These are phyloP conservation scores for Brassica balearica DNA, from an alignment of 441 rosid genomes.

Conservation along the genomic window DNA sequence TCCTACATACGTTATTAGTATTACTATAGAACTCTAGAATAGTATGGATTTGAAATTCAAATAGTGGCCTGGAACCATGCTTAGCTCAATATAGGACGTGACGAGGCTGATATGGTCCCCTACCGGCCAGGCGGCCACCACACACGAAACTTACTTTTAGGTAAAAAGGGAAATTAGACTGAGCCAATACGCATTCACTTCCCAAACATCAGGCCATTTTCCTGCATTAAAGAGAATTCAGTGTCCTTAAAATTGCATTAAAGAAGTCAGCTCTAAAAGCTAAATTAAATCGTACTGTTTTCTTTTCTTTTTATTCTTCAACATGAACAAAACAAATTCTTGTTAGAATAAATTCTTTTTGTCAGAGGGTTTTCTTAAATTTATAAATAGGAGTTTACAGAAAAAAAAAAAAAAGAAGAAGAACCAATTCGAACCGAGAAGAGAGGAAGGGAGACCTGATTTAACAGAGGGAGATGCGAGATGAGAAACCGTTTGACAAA, in stretches of 20 bases:
- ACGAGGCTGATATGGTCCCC: constrained; percentile 30
- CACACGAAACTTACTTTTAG: constrained; percentile 15
- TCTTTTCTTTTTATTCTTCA: not conserved
- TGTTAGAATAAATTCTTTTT: not conserved
- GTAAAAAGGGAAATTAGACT: constrained; percentile 16
- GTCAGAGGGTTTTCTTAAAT: not conserved
- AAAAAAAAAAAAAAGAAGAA: not conserved
- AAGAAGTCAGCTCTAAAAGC: constrained; percentile 20
- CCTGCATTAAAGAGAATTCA: not conserved
- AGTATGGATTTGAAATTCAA: constrained; percentile 31
- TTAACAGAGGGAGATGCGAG: not conserved
- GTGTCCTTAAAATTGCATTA: constrained; percentile 19
- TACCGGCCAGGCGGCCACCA: constrained; percentile 17
- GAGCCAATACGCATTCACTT: constrained; percentile 27
- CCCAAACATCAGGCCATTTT: constrained; percentile 2
- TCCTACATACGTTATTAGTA: not conserved
- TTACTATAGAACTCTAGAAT: not conserved
- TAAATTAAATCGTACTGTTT: not conserved
- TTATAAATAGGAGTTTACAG: not conserved
- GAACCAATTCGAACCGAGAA: not conserved
- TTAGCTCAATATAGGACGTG: constrained; percentile 25
- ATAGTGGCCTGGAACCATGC: constrained; percentile 4
- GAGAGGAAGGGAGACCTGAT: not conserved
- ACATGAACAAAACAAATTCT: constrained; percentile 4
- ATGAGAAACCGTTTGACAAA: not conserved